phyloP scores from a whole-genome alignment of 805 yeast species.

The Candida orba region DNA sequence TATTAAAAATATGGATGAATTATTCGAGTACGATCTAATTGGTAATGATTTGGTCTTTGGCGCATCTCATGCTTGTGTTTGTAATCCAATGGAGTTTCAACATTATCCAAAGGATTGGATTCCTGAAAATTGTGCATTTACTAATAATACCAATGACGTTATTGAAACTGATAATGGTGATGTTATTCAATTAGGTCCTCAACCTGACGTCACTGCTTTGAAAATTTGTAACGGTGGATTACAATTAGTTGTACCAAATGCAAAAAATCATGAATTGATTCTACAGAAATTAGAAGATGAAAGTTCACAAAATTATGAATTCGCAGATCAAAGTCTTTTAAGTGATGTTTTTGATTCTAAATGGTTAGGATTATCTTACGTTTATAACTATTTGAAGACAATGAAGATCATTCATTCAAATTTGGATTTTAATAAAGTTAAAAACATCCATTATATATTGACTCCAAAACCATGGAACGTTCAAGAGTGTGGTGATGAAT shows the following conservation, averaged over 20 bases:
- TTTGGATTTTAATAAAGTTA: constrained; percentile 42
- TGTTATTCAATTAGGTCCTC: constrained; percentile 33
- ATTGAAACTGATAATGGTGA: constrained; percentile 7
- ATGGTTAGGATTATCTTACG: constrained; percentile 47
- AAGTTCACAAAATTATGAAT: constrained; percentile 36
- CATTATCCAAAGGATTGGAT: constrained; percentile 53
- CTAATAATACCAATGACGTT: constrained; percentile 28
- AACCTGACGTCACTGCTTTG: constrained; percentile 31
- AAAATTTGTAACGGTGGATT: constrained; percentile 55
- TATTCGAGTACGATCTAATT: constrained; percentile 40
- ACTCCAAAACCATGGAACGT: constrained; percentile 57
- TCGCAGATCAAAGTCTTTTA: constrained; percentile 52
- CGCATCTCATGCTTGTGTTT: constrained; percentile 55
- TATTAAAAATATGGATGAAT: constrained; percentile 49
- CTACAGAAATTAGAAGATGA: constrained; percentile 30
- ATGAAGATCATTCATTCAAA: constrained; percentile 36
- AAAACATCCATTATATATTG: constrained; percentile 50
- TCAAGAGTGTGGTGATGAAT: neutral
- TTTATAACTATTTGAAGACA: constrained; percentile 52
- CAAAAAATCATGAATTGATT: constrained; percentile 33
- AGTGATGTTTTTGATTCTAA: constrained; percentile 43
- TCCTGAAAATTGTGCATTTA: constrained; percentile 42
- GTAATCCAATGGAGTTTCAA: constrained; percentile 45
- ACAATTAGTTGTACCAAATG: constrained; percentile 40
- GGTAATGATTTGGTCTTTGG: constrained; percentile 36